Evolutionary conservation across 1,284 basidiomycete genomes (phyloP), one percentile per base, ranked within the genome.

Genomic region (Polyporus tsugae): DNA sequence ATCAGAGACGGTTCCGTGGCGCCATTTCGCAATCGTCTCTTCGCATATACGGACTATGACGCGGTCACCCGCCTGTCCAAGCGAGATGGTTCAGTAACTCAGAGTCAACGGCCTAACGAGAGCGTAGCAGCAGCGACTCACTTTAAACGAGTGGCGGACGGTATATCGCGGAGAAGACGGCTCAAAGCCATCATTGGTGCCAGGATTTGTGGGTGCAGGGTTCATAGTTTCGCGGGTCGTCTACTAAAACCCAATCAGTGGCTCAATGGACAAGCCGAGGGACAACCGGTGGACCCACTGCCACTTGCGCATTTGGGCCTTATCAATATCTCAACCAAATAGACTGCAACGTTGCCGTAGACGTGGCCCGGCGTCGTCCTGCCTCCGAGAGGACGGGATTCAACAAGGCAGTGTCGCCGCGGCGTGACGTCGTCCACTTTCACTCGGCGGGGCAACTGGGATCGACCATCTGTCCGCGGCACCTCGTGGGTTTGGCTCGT

Each of bases 1-100:
- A 36, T 62, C 42, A 6, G 67, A 63, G 29, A 68, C 53, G 2
- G 58, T 60, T 0, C 67, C 67, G 6, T 64, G 63, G 4, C 67
- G 49, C 63, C 67, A 68, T 19, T 36, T 52, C 13, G 46, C 62
- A 11, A 63, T 46, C 15, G 22, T 38, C 6, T 41, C 13, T 10
- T 63, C 62, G 36, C 62, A 63, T 22, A 55, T 49, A 25, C 62
- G 36, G 22, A 49, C 52, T 6, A 66, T 66, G 25, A 66, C 65
- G 22, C 42, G 46, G 59, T 65, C 64, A 17, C 64, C 64, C 13
- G 44, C 25, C 64, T 65, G 49, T 22, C 17, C 13, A 33, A 6
- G 36, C 4, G 5, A 17, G 36, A 44, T 60, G 59, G n/a, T 3
- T 29, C 41, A 29, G 15, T 38, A 5, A 10, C 15, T 7, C 3